A percentile compares a stretch with the other conserved stretches of the same genome.
Conservation (phyloP, 345 rosid genomes). For the Dovyalis caffra region DNA sequence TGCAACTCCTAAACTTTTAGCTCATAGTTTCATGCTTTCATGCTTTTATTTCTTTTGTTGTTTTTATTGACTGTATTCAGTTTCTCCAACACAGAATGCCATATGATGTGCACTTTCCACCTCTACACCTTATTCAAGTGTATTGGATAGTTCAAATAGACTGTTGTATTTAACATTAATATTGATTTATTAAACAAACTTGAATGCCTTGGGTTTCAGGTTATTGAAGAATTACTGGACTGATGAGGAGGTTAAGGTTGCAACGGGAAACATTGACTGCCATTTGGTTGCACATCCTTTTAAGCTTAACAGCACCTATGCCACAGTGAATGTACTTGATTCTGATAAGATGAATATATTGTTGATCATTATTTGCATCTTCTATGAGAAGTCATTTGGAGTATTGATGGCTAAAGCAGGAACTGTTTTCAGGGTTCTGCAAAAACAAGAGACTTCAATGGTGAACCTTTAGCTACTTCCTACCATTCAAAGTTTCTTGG, state of each 20-base stretch:
- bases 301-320: slow-evolving; percentile 68
- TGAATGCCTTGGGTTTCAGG: slow-evolving; percentile 35
- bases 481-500: slow-evolving; percentile 80
- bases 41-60: too few relatives aligned
- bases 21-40: too few relatives aligned
- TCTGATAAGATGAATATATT: neutral
- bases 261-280: slow-evolving; percentile 48
- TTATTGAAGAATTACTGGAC: slow-evolving; percentile 49
- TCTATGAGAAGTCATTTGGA: neutral
- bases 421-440: slow-evolving; percentile 51
- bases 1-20: too few relatives aligned
- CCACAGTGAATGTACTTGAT: slow-evolving; percentile 47
- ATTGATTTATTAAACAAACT: neutral
- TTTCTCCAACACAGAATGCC: too few relatives aligned
- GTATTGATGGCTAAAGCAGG: neutral
- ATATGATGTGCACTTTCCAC: too few relatives aligned
- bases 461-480: slow-evolving; percentile 85
- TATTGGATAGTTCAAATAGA: too few relatives aligned
- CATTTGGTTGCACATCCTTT: slow-evolving; percentile 55
- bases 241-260: slow-evolving; percentile 50
- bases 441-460: slow-evolving; percentile 46
- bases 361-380: slow-evolving; percentile 1
- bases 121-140: too few relatives aligned
- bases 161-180: too few relatives aligned
- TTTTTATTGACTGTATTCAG: too few relatives aligned